Evolutionary conservation across 805 yeast genomes (phyloP).

Genomic region (Yarrowia sp.): DNA sequence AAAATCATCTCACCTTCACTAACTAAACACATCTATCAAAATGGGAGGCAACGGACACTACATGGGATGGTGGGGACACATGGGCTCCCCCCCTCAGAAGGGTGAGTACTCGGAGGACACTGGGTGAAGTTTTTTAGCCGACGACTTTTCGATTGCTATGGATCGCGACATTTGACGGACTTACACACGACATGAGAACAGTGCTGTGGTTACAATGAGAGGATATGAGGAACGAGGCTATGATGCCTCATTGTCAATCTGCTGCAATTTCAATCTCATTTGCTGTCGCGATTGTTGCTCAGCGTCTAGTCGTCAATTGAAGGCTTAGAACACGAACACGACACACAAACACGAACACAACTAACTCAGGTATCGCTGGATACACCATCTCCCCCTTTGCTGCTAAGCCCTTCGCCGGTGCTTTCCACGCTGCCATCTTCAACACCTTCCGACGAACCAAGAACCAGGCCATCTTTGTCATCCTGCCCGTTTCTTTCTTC

Average conservation of each 20-base stretch:
- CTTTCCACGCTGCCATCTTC: constrained; percentile 79
- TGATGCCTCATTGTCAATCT: no score
- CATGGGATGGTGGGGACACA: constrained; percentile 97
- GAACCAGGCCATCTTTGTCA: constrained; percentile 74
- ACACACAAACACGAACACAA: no score
- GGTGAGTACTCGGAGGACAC: constrained; percentile 25
- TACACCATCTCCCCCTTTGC: constrained; percentile 94
- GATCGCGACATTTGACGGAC: no score
- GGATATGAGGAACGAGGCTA: no score
- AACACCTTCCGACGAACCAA: constrained; percentile 93
- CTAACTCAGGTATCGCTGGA: constrained; percentile 47
- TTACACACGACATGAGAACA: no score
- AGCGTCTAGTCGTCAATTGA: no score
- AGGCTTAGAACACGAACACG: no score
- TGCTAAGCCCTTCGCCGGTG: constrained; percentile 86
- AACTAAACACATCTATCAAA: constrained; percentile 29
- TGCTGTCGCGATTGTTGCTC: no score
- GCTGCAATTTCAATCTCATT: no score
- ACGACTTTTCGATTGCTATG: not conserved
- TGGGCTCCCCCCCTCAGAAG: constrained; percentile 49
- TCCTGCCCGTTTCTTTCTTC: constrained; percentile 73
- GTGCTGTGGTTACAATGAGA: no score
- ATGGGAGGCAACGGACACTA: constrained; percentile 75
- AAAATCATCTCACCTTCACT: constrained; percentile 27
- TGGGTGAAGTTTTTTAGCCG: not conserved